Evolutionary conservation across 2,329 filamentous ascomycete genomes (phyloP), one percentile per base, ranked within the genome.

Genomic region (Hypoxylon sp.): DNA sequence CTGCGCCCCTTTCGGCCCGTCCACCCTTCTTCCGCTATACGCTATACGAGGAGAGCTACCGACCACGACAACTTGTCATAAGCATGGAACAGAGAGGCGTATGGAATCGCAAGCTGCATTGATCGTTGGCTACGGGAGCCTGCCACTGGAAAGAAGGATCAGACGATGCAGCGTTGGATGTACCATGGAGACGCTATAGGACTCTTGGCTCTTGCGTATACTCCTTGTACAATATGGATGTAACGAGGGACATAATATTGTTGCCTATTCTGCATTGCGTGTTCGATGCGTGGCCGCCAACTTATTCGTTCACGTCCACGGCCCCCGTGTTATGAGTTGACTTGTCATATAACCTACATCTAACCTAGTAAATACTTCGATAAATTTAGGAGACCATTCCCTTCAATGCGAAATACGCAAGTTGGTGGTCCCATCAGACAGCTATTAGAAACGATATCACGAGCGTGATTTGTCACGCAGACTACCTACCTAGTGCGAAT

Each of bases 241-340:
- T n/a, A 44, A 51, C 18, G 18, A 40, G 20, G 30, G 32, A 57
- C 26, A 49, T 60, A 55, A 56, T 65, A 36, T 16, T 56, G 53
- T 53, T 62, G 65, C 65, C 53, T 61, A 52, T 64, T 58, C 44
- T 33, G 30, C 49, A 54, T 65, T 68, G 63, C 65, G 65, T 52
- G 40, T 68, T 57, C 33, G 18, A 44, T 60, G 36, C 58, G 54
- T 65, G 53, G 57, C 26, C 45, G 45, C 36, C 24, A 24, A 52
- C 52, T 58, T 40, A 40, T 18, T 38, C 20, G 18, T 60, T 49
- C 48, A 48, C 53, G 18, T 58, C 33, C 36, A 30, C 36, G 46
- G 46, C 18, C 49, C 42, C 22, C 40, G 32, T n/a, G 20, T 57
- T n/a, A 7, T 28, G 20, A 24, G 24, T 40, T 24, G 9, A 26